A percentile compares a stretch with the other conserved stretches of the same genome.
Conservation (phyloP, 202 grass and related monocot species). For the Setaria italica region DNA sequence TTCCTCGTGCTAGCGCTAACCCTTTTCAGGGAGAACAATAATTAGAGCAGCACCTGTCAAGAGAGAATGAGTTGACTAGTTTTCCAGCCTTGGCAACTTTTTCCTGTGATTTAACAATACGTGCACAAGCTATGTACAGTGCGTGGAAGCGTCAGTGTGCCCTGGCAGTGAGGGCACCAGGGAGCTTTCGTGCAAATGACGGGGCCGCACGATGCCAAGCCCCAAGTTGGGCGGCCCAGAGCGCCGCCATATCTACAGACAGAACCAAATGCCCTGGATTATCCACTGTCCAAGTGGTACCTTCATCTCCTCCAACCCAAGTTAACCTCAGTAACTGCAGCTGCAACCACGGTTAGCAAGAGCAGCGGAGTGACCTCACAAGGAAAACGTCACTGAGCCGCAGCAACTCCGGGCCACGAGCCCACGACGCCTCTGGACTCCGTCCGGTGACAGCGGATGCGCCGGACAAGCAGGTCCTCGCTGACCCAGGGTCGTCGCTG, state of each 20-base stretch:
- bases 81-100: neutral
- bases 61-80: neutral
- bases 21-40: neutral
- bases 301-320: neutral
- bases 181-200: slow-evolving; percentile 23
- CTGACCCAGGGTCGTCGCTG: neutral
- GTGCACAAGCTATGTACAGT: neutral
- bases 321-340: neutral
- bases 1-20: neutral
- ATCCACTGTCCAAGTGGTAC: neutral
- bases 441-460: neutral
- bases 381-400: neutral
- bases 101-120: neutral
- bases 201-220: slow-evolving; percentile 23
- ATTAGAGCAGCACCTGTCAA: neutral
- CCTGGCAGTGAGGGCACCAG: slow-evolving; percentile 26
- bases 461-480: slow-evolving; percentile 15
- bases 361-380: neutral
- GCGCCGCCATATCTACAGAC: neutral
- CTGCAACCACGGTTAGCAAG: neutral
- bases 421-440: too few relatives aligned
- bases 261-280: neutral
- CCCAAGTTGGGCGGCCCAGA: neutral
- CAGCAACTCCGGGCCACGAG: neutral
- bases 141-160: slow-evolving; percentile 6